Base-by-base conservation (phyloP, 2,329 filamentous ascomycete genomes). In the Amylocarpus encephaloides region DNA sequence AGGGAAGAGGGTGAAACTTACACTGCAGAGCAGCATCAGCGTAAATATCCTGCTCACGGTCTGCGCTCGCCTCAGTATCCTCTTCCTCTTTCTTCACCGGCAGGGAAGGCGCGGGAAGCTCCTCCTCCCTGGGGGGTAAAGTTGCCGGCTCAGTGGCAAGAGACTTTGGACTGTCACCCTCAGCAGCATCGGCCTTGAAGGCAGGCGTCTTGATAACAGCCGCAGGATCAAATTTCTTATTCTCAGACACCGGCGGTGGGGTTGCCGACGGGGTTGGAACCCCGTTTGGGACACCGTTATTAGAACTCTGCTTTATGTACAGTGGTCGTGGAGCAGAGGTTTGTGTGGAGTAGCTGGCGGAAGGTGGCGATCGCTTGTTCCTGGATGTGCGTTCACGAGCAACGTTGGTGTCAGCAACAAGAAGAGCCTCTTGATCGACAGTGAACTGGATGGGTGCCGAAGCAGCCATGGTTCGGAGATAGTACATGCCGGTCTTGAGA, bases 401-500 rank as follows among this genome's bases (percentile, higher is more conserved):
- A 42, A 91, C 74, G 62, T 85, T 88, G 58, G 82, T 88, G 67
- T 98, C 93, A 35, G 81, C 81, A 42, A 95, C 82, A 74, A 90
- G 88, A 62, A 98, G 83, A 50, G 88, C 87, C 71, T 95, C 88
- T 72, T 98, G 92, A 68, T 98, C 93, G 66, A 98, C 93, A 4
- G 93, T 98, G 76, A 98, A 98, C 72, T 98, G 93, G 60, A 98
- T 98, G 48, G 93, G 93, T 42, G 91, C 90, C 15, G 91, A 91
- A 33, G 93, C 93, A 57, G 93, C 93, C 83, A 95, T 93, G 43
- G 93, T 98, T 64, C 93, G 89, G 62, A 98, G 84, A 73, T 98
- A 98, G 83, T 98, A 98, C 93, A 98, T 97, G 76, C 93, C 93
- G 33, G 93, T 98, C 86, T 98, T 98, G 62, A 98, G 82, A 66